phyloP scores from a whole-genome alignment of 2,329 filamentous ascomycete species.

The Colletotrichum karsti region DNA sequence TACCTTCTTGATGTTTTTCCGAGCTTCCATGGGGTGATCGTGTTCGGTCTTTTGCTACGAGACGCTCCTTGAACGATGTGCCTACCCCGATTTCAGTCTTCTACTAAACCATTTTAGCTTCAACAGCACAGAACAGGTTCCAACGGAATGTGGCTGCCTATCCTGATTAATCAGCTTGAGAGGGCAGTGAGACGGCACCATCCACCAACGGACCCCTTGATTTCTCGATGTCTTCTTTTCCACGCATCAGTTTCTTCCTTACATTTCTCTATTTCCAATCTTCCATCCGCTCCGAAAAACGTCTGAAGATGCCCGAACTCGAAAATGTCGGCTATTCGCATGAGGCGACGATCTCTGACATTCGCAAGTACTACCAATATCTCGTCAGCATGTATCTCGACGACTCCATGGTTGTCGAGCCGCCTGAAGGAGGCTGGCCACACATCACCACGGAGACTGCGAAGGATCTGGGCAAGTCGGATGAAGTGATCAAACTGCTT shows the following conservation, averaged over 20 bases:
- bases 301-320: not conserved
- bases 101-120: no score
- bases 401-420: constrained; percentile 33
- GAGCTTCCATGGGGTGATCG: no score
- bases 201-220: no score
- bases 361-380: constrained; percentile 40
- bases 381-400: constrained; percentile 40
- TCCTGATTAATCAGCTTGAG: no score
- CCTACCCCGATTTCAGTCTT: no score
- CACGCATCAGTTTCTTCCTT: not conserved
- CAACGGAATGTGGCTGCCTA: no score
- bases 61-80: no score
- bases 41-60: no score
- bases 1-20: no score
- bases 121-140: no score
- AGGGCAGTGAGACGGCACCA: no score
- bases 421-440: constrained; percentile 42
- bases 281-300: not conserved
- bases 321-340: not conserved
- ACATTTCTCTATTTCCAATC: no score
- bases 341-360: not conserved
- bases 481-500: constrained; percentile 35
- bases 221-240: not conserved
- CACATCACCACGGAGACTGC: constrained; percentile 32
- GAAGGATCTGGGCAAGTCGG: constrained; percentile 33